Evolutionary conservation across 495 filamentous ascomycete genomes (phyloP).

Genomic region (Penicillium paxilli): DNA sequence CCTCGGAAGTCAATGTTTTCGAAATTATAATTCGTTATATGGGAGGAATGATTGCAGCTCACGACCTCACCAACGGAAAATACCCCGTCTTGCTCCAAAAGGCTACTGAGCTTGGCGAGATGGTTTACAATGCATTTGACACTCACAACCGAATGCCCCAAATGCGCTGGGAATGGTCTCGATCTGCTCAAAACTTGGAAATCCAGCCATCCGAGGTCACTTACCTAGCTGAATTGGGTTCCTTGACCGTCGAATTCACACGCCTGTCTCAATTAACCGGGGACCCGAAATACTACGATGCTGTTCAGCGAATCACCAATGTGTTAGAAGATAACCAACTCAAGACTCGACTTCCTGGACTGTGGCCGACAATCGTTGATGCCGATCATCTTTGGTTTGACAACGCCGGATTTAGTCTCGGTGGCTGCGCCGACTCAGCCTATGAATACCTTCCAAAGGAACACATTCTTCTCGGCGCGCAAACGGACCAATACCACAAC

Average conservation of each 20-base stretch:
- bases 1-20: conserved; percentile 70
- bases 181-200: conserved; percentile 35
- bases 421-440: conserved; percentile 85
- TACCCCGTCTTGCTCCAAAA: conserved; percentile 73
- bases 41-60: conserved; percentile 78
- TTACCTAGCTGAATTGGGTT: conserved; percentile 80
- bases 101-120: conserved; percentile 80
- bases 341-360: conserved; percentile 67
- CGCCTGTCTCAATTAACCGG: conserved; percentile 86
- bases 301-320: conserved; percentile 83
- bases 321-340: conserved; percentile 73
- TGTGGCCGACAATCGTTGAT: conserved; percentile 82
- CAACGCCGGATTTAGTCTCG: conserved; percentile 67
- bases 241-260: conserved; percentile 89
- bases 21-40: conserved; percentile 89
- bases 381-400: conserved; percentile 50
- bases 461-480: conserved; percentile 73
- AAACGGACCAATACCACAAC: conserved; percentile 70
- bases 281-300: conserved; percentile 88
- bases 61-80: conserved; percentile 74
- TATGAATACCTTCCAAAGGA: conserved; percentile 98
- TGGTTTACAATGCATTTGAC: conserved; percentile 90
- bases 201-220: conserved; percentile 44
- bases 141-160: conserved; percentile 93
- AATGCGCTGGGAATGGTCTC: conserved; percentile 54